A percentile compares a stretch with the other conserved stretches of the same genome.
These are phyloP conservation scores for Silene noctiflora DNA, from an alignment of 179 eudicot genomes.

Conservation along the genomic window DNA sequence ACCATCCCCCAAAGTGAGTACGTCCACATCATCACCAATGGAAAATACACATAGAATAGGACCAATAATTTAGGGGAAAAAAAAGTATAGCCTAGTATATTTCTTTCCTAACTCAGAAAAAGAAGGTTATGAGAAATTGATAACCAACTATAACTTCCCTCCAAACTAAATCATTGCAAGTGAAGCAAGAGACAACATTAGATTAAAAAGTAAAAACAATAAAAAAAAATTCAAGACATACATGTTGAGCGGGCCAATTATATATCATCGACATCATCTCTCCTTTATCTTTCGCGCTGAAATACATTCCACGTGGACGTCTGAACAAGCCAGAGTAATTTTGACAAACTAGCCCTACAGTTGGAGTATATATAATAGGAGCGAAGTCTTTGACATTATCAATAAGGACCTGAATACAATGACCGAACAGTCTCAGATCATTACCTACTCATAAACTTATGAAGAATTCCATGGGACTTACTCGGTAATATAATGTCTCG, in stretches of 20 bases:
- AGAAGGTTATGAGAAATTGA: background rate
- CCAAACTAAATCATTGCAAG: conserved; percentile 9
- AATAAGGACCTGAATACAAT: conserved; percentile 75
- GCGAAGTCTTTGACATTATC: conserved; percentile 95
- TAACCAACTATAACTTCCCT: background rate
- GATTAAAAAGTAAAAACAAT: background rate
- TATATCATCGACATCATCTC: conserved; percentile 99
- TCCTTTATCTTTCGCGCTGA: conserved; percentile 96
- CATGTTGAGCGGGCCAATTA: conserved; percentile 89
- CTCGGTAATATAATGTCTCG: conserved; percentile 93
- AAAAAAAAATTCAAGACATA: conserved; percentile 29
- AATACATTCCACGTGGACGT: conserved; percentile 99
- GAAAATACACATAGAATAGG: background rate
- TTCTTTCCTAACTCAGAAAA: background rate
- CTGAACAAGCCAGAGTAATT: conserved; percentile 97
- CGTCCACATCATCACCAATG: background rate
- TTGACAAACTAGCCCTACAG: conserved; percentile 98
- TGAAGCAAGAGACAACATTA: background rate
- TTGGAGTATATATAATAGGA: conserved; percentile 97
- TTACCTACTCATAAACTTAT: conserved; percentile 9
- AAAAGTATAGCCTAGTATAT: background rate
- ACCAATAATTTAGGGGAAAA: too few species aligned
- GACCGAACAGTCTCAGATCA: conserved; percentile 29
- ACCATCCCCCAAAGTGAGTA: background rate
- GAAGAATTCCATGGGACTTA: conserved; percentile 38